Conservation (phyloP, 2,329 filamentous ascomycete species). For the Sclerotinia glacialis region DNA sequence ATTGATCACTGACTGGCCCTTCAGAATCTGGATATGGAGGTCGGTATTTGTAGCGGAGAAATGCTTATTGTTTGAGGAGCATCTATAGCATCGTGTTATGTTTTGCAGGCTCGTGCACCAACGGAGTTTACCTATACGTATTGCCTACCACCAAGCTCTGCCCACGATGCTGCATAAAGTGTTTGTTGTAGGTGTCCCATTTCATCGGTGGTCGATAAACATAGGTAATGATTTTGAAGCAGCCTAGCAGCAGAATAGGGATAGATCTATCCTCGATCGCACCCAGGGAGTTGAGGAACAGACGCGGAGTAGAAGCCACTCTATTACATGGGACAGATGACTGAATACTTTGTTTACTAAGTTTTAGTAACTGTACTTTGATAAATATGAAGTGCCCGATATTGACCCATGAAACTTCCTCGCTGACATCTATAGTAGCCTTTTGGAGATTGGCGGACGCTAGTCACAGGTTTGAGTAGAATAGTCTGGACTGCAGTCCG, state of each 20-base stretch:
- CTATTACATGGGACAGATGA: background rate
- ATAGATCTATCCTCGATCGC: too few species aligned
- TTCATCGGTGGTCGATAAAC: background rate
- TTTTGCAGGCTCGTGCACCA: background rate
- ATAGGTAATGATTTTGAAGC: background rate
- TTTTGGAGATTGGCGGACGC: background rate
- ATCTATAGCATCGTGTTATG: background rate
- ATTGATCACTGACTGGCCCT: background rate
- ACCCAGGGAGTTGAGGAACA: too few species aligned
- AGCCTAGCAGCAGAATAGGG: background rate
- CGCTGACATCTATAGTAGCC: background rate
- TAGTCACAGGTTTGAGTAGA: too few species aligned
- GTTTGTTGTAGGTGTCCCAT: too few species aligned
- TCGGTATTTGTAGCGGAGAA: too few species aligned
- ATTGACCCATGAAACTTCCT: background rate
- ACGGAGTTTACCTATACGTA: background rate
- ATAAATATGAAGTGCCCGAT: too few species aligned
- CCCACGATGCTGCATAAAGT: background rate
- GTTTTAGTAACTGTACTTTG: too few species aligned
- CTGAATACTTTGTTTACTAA: background rate
- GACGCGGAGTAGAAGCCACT: too few species aligned
- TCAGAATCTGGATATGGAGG: background rate
- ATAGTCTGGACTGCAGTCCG: too few species aligned
- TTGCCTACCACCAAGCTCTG: background rate
- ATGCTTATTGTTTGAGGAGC: background rate